Evolutionary conservation across 352 stramenopile genomes (phyloP).

Genomic region (Pythium dissotocum): DNA sequence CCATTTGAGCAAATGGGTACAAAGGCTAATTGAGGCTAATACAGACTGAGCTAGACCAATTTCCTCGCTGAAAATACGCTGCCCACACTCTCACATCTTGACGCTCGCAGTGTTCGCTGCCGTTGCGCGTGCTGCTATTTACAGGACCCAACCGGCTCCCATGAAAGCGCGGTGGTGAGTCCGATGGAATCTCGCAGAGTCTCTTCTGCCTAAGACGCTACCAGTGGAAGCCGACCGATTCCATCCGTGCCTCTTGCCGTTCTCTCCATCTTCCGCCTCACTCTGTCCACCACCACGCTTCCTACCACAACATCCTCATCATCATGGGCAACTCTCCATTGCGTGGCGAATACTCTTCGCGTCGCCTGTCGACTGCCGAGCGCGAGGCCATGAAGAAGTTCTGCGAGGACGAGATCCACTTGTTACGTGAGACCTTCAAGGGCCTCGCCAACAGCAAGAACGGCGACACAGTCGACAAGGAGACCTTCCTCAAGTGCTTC

Average conservation of each 20-base stretch:
- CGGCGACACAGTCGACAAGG: slow-evolving; percentile 85
- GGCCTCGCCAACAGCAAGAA: slow-evolving; percentile 64
- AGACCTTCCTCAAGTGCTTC: slow-evolving; percentile 94
- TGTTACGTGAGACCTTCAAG: slow-evolving; percentile 82
- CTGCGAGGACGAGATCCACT: slow-evolving; percentile 71
- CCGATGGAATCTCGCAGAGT: not conserved
- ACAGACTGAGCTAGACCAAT: not conserved
- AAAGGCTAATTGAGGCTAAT: not conserved
- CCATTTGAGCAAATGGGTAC: not conserved
- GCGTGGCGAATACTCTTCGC: slow-evolving; percentile 52
- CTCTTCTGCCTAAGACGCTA: slow-evolving; percentile 5
- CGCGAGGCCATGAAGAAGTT: slow-evolving; percentile 78
- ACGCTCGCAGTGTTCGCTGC: not conserved
- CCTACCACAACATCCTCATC: not conserved
- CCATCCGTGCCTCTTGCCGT: not conserved
- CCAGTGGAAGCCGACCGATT: not conserved
- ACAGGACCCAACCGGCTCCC: not conserved
- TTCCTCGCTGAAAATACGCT: not conserved
- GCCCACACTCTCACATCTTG: not conserved
- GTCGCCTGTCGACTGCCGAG: slow-evolving; percentile 50
- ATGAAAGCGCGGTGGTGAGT: not conserved
- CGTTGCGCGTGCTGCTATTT: slow-evolving; percentile 2
- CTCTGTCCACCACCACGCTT: not conserved
- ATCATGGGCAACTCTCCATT: slow-evolving; percentile 70
- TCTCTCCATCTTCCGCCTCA: not conserved